Conservation (phyloP, 129 eudicot species). For the Cynara cardunculus region DNA sequence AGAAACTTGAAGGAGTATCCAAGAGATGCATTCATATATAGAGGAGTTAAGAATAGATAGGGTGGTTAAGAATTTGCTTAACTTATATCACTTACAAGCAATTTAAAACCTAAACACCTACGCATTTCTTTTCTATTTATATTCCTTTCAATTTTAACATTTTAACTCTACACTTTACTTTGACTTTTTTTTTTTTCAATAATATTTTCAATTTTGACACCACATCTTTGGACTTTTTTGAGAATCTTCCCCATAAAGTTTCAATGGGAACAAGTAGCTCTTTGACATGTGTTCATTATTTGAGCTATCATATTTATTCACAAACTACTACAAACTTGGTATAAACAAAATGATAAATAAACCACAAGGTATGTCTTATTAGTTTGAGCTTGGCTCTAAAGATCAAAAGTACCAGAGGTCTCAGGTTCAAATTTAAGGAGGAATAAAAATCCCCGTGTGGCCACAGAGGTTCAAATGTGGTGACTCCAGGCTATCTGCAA, state of each 20-base stretch:
- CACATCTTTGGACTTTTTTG: constrained; percentile 5
- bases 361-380: no score
- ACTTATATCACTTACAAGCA: constrained; percentile 32
- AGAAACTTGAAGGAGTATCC: constrained; percentile 37
- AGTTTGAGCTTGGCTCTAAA: no score
- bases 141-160: constrained; percentile 2
- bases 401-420: no score
- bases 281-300: background rate
- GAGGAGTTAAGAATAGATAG: constrained; percentile 26
- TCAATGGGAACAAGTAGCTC: background rate
- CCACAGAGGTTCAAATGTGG: no score
- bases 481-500: no score
- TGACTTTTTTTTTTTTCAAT: constrained; percentile 3
- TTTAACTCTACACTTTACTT: constrained; percentile 7
- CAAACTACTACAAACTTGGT: no score
- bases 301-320: background rate
- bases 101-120: constrained; percentile 28
- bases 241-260: background rate
- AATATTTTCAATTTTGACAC: constrained; percentile 14
- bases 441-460: no score
- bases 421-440: no score
- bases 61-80: constrained; percentile 35
- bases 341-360: no score
- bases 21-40: constrained; percentile 1
- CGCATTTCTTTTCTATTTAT: constrained; percentile 25